Base-by-base conservation (phyloP, 1,284 basidiomycete genomes). In the Albatrellus sp. region DNA sequence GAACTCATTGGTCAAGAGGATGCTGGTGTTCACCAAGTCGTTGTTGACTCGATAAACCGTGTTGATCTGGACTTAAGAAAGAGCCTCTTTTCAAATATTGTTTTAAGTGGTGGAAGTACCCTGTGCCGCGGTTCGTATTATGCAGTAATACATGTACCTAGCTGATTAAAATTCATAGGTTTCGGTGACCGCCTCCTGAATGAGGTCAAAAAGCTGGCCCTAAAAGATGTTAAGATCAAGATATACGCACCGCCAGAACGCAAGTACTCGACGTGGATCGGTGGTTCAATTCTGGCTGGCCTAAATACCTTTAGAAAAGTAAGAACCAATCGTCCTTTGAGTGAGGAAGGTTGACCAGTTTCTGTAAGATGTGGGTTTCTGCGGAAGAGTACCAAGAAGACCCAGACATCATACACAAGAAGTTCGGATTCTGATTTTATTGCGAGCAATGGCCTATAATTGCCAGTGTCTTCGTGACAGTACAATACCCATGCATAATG, bases 261-360 rank as follows among this genome's bases (percentile, higher is more conserved):
- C 51, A 99, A 98, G 68, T 99, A 98, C 65, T 93, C 92, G 14
- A 98, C 94, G 19, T 99, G 96, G 96, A 98, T 99, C 55, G 96
- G 96, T 43, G 94, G 94, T 4, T 92, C 89, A 47, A 96, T 96
- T 59, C 67, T 98, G 45, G 94, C 94, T 38, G 93, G 94, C 34
- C 66, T 98, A 48, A 93, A 81, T 54, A 97, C 96, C 16, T 98
- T 98, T 71, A 98, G 93, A 68, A 96, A 96, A 83, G 93, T 89
- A 24, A 7, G 24, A 24, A 7, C 24, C 24, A 24, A 24, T 32
- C 48, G 47, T 32, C 20, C n/a, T 19, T 8, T 46, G 33, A 42
- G 40, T 41, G 19, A 35, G 20, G n/a, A 35, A 28, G 37, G 37
- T 45, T 24, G 44, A 52, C 46, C 51, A 17, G 24, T 30, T 29